A percentile compares a stretch with the other conserved stretches of the same genome.
Evolutionary conservation across 805 yeast genomes (phyloP).

Genomic region (Ogataea pini): DNA sequence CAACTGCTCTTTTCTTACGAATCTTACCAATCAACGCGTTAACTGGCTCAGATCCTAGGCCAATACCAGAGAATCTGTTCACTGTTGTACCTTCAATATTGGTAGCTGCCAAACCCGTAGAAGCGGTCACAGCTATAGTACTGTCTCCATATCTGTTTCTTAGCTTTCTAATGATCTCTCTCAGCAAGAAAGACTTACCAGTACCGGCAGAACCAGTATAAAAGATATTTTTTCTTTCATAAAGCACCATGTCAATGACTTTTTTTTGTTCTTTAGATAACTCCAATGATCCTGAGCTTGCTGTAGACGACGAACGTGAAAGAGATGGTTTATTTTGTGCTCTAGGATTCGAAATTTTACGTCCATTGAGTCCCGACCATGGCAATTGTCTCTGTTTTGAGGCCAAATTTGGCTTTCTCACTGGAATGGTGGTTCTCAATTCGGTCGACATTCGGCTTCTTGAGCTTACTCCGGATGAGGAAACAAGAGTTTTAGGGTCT

Average conservation of each 20-base stretch:
- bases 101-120: constrained; percentile 95
- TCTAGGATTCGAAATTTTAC: constrained; percentile 24
- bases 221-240: constrained; percentile 55
- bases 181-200: constrained; percentile 73
- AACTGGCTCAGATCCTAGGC: constrained; percentile 62
- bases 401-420: constrained; percentile 5
- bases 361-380: constrained; percentile 15
- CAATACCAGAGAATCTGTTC: constrained; percentile 84
- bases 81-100: constrained; percentile 90
- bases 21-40: constrained; percentile 49
- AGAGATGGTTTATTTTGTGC: constrained; percentile 9
- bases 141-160: constrained; percentile 43
- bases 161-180: constrained; percentile 61
- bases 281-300: constrained; percentile 2
- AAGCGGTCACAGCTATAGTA: constrained; percentile 84
- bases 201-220: constrained; percentile 89
- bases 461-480: background rate
- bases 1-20: constrained; percentile 43
- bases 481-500: constrained; percentile 5
- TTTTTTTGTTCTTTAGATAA: constrained; percentile 42
- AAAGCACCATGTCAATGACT: constrained; percentile 53
- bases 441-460: background rate
- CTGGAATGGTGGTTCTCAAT: constrained; percentile 3
- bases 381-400: constrained; percentile 25
- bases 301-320: constrained; percentile 1